Base-by-base conservation (phyloP, 805 yeast species). In the Yarrowia osloensis region DNA sequence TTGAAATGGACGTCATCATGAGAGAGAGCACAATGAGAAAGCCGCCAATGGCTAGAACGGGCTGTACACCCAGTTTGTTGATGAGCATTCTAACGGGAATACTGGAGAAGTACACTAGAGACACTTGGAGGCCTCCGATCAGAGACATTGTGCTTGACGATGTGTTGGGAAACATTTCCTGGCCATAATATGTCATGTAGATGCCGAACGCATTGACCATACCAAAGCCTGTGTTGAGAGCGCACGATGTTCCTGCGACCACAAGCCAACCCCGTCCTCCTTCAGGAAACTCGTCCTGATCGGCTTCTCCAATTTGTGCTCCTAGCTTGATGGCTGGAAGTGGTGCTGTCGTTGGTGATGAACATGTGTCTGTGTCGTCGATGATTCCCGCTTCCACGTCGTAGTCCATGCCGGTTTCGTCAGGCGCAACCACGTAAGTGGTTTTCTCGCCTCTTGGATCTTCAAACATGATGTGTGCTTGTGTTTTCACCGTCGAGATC, bases 191-290 rank as follows among this genome's bases (percentile, higher is more conserved):
- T 40, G 81, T 77, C 66, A 86, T 82, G 71, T 84, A 87, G 4
- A 85, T 84, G 29, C 89, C 90, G 74, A 78, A 86, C 2, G 84
- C 78, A 46, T 86, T 84, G 67, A 84, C 83, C 76, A 85, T 79
- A 19, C 90, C 90, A 81, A 84, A 86, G 0, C 87, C 82, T 68
- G 83, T 74, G 71, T 81, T 72, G 80, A 79, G 73, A 73, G 79
- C 72, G 19, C 82, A 76, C 76, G 83, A 81, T 0, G 80, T 79
- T 21, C 83, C 84, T 2, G 80, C 44, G 0, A 85, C 81, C 15
- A 83, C 84, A n/a, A 82, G 71, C 87, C 87, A 85, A 0, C 85
- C 87, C 17, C 69, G 68, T 3, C 86, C 83, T 9, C 83, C 81
- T 49, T 85, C 86, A 9, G 82, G 82, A 61, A 77, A 78, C 37